Conservation (phyloP, 2,329 filamentous ascomycete species). For the Aspergillus eucalypticola region DNA sequence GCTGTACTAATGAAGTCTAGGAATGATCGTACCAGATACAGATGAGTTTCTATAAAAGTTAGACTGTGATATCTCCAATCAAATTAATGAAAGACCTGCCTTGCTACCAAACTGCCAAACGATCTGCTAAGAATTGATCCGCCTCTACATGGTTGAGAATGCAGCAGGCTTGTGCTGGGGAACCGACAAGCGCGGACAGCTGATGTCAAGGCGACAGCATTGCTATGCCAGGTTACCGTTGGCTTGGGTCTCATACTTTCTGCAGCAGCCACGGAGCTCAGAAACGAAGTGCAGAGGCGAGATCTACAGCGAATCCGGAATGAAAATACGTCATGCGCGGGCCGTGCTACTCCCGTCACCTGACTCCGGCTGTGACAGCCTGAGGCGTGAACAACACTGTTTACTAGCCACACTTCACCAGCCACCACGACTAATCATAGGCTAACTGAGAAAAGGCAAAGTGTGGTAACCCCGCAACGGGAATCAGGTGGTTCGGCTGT, state of each 20-base stretch:
- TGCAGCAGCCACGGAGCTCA: background rate
- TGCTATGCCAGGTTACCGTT: constrained; percentile 13
- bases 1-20: too few relatives aligned
- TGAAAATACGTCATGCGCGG: constrained; percentile 12
- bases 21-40: constrained; percentile 17
- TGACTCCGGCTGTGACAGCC: constrained; percentile 1
- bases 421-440: too few relatives aligned
- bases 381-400: background rate
- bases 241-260: constrained; percentile 15
- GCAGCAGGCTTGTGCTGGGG: background rate
- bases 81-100: constrained; percentile 18
- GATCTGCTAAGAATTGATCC: constrained; percentile 4
- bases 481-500: constrained; percentile 10
- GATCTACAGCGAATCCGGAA: background rate
- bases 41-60: constrained; percentile 16
- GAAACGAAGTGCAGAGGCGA: constrained; percentile 4
- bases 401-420: too few relatives aligned
- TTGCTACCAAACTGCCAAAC: constrained; percentile 15
- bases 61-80: background rate
- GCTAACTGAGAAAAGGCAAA: too few relatives aligned
- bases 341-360: constrained; percentile 6
- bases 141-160: background rate
- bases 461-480: background rate
- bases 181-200: constrained; percentile 6
- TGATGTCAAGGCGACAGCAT: constrained; percentile 13